Evolutionary conservation across 768 basidiomycete species (phyloP).

Genomic region (Trametes meyenii): DNA sequence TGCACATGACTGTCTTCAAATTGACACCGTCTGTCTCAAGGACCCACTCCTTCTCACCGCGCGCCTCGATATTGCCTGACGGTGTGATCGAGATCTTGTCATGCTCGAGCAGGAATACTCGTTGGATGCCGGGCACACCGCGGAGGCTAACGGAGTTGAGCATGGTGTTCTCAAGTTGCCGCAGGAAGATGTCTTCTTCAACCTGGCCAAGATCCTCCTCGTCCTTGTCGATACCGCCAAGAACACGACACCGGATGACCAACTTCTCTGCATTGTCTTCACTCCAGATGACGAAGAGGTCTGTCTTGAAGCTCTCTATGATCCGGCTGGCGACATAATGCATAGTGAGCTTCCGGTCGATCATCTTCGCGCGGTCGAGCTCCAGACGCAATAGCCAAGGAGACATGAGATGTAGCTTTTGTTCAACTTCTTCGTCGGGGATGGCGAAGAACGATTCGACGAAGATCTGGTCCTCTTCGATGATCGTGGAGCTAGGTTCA

Average conservation of each 20-base stretch:
- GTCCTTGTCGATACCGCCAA: conserved; percentile 83
- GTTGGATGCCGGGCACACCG: conserved; percentile 87
- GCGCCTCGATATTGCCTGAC: conserved; percentile 66
- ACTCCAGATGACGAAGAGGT: conserved; percentile 97
- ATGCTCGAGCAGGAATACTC: conserved; percentile 92
- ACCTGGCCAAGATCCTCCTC: conserved; percentile 74
- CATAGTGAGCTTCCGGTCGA: conserved; percentile 96
- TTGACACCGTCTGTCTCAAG: conserved; percentile 98
- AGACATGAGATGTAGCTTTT: conserved; percentile 88
- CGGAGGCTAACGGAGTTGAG: conserved; percentile 93
- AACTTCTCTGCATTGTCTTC: conserved; percentile 99
- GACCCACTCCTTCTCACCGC: conserved; percentile 87
- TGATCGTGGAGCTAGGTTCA: conserved; percentile 86
- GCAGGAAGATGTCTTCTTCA: conserved; percentile 95
- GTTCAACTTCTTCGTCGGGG: conserved; percentile 94
- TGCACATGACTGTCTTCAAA: conserved; percentile 91
- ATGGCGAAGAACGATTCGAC: conserved; percentile 99
- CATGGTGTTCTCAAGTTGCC: conserved; percentile 96
- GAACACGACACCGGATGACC: conserved; percentile 93
- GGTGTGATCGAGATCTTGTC: conserved; percentile 69
- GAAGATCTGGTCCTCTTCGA: conserved; percentile 94
- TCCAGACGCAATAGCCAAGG: conserved; percentile 98
- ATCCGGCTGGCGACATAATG: conserved; percentile 92
- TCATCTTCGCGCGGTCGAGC: conserved; percentile 96
- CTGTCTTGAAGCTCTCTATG: conserved; percentile 91